Percentiles rank a stretch among this genome's conserved stretches.
phyloP scores from a whole-genome alignment of 2,329 filamentous ascomycete species.

The Rutstroemia sydowiana region DNA sequence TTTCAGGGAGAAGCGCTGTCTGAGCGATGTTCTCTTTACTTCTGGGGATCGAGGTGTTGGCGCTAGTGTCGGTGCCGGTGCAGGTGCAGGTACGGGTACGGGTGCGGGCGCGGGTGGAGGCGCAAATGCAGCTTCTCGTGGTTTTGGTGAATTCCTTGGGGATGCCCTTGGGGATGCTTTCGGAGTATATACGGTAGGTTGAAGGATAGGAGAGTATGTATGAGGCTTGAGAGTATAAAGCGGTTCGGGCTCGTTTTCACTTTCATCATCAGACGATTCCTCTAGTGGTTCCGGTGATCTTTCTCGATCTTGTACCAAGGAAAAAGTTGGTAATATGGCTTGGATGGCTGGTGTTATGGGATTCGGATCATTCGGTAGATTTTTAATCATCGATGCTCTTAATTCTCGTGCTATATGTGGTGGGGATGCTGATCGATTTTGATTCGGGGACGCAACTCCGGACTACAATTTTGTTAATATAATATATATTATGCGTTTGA shows the following conservation, averaged over 20 bases:
- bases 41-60: too few species aligned
- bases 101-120: too few species aligned
- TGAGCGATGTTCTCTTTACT: conserved; percentile 19
- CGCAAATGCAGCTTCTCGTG: too few species aligned
- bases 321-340: conserved; percentile 25
- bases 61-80: conserved; percentile 5
- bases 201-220: conserved; percentile 27
- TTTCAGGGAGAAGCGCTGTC: conserved; percentile 27
- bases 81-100: not conserved
- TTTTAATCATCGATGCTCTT: conserved; percentile 25
- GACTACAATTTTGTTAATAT: conserved; percentile 12
- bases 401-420: conserved; percentile 17
- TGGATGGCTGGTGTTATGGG: conserved; percentile 26
- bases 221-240: conserved; percentile 28
- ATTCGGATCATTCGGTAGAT: conserved; percentile 23
- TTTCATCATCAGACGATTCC: not conserved
- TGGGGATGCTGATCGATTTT: conserved; percentile 7
- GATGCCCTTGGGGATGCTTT: not conserved
- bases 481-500: not conserved
- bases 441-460: conserved; percentile 6
- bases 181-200: conserved; percentile 14
- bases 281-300: conserved; percentile 18
- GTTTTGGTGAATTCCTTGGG: not conserved
- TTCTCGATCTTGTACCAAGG: conserved; percentile 26
- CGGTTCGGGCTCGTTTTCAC: conserved; percentile 16